Evolutionary conservation across 192 early-diverging fungal genomes (phyloP).

Genomic region (Backusella tuberculispora): DNA sequence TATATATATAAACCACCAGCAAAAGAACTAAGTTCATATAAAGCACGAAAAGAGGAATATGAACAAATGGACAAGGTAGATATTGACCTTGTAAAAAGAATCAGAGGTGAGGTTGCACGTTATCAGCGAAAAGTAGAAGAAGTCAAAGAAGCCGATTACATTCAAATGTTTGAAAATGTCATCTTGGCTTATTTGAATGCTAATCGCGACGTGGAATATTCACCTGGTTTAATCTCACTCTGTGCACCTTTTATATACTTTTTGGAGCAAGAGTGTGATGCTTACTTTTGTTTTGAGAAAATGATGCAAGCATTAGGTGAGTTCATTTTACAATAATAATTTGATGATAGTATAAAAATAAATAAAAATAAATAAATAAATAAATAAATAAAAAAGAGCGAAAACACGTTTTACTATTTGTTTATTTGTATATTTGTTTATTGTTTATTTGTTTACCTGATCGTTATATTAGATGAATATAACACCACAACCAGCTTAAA

Average conservation of each 20-base stretch:
- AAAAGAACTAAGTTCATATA: slow-evolving; percentile 60
- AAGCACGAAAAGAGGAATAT: slow-evolving; percentile 65
- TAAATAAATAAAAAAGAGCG: too few relatives aligned
- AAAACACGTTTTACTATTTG: neutral
- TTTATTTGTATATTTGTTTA: neutral
- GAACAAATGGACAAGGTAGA: slow-evolving; percentile 70
- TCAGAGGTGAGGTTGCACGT: slow-evolving; percentile 75
- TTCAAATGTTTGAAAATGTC: slow-evolving; percentile 72
- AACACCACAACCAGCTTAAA: slow-evolving; percentile 62
- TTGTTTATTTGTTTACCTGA: neutral
- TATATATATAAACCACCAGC: slow-evolving; percentile 37
- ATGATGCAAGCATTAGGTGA: slow-evolving; percentile 68
- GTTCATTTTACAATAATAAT: neutral
- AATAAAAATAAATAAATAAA: too few relatives aligned
- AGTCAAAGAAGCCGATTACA: slow-evolving; percentile 14
- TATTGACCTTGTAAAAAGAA: slow-evolving; percentile 68
- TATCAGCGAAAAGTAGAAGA: slow-evolving; percentile 52
- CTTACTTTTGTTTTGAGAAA: slow-evolving; percentile 80
- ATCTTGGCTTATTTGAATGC: slow-evolving; percentile 81
- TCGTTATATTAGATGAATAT: slow-evolving; percentile 63
- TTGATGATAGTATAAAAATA: too few relatives aligned
- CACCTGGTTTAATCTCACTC: slow-evolving; percentile 70
- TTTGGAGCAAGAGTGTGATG: slow-evolving; percentile 70
- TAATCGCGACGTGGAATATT: slow-evolving; percentile 75
- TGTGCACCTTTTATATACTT: slow-evolving; percentile 83